Base-by-base conservation (phyloP, 2,329 filamentous ascomycete species). In the Diaporthe eres region DNA sequence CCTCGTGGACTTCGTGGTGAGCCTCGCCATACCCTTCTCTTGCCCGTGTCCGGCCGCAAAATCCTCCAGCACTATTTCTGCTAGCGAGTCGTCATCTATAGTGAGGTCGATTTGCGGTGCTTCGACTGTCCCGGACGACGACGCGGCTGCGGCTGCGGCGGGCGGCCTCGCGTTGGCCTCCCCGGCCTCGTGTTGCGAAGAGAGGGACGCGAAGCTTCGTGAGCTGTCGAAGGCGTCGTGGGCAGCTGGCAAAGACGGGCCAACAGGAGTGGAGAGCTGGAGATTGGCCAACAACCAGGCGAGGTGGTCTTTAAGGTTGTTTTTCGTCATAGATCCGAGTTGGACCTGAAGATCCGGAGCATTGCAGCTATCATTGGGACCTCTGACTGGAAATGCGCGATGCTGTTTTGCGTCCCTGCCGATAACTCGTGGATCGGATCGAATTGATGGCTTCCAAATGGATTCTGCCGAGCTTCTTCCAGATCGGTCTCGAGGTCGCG, bases 301-400 rank as follows among this genome's bases (percentile, higher is more conserved):
- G 79, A 92, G 84, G 82, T 92, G 88, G 81, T 89, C 87, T 79
- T 84, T 82, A 76, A 92, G 86, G 81, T 92, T 92, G 84, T 91
- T 61, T 55, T 73, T 73, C 51, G 90, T 92, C 90, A 92, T 92
- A 85, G 88, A 88, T 85, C 81, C 86, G 83, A 83, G 74, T 81
- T 81, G 81, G 81, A 84, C 81, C 83, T 77, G 78, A 63, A 70
- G 83, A 84, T 82, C 84, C 82, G 77, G 77, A 77, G 76, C 74
- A 63, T 75, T 67, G 63, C 74, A 65, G 57, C 44, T 58, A 60
- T 72, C 73, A 77, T 70, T 63, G 39, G 57, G 68, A 67, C 57
- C 31, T 25, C 39, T 8, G 71, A 51, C 37, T 73, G 47, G 60
- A 37, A 53, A 22, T 39, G 53, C 8, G 57, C 25, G 22, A 5